Percentiles rank a stretch among this genome's conserved stretches.
phyloP scores from a whole-genome alignment of 176 grass and related monocot genomes.

The Cenchrus americanus region DNA sequence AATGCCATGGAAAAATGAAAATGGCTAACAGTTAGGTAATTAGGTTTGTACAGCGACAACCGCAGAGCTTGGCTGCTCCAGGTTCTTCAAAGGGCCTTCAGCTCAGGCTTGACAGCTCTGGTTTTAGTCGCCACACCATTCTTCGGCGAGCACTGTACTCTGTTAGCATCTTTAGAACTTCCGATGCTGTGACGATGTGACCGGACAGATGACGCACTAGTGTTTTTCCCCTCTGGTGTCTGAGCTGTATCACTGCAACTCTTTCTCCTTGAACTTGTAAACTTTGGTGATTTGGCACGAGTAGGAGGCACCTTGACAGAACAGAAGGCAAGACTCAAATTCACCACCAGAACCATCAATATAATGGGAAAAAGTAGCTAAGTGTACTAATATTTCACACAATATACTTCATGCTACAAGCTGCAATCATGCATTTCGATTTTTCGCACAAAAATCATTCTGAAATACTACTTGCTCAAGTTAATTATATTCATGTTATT shows the following conservation, averaged over 20 bases:
- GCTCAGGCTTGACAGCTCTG: constrained; percentile 60
- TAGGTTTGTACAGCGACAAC: constrained; percentile 59
- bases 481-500: background rate
- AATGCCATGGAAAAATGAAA: constrained; percentile 36
- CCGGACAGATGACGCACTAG: constrained; percentile 27
- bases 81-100: constrained; percentile 34
- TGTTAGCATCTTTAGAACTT: constrained; percentile 58
- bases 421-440: constrained; percentile 21
- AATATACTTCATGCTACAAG: background rate
- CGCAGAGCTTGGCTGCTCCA: constrained; percentile 4
- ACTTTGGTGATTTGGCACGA: constrained; percentile 90
- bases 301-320: constrained; percentile 84
- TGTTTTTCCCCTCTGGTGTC: constrained; percentile 19
- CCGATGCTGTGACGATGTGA: constrained; percentile 75
- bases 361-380: constrained; percentile 13
- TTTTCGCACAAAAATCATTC: constrained; percentile 1
- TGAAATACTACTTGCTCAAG: background rate
- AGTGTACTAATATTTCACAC: background rate
- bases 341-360: constrained; percentile 4
- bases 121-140: constrained; percentile 39
- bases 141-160: constrained; percentile 59
- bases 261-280: constrained; percentile 88
- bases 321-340: constrained; percentile 16
- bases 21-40: constrained; percentile 49
- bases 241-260: constrained; percentile 58